Evolutionary conservation across 495 filamentous ascomycete species (phyloP).

Genomic region (Pyrenula massariospora): DNA sequence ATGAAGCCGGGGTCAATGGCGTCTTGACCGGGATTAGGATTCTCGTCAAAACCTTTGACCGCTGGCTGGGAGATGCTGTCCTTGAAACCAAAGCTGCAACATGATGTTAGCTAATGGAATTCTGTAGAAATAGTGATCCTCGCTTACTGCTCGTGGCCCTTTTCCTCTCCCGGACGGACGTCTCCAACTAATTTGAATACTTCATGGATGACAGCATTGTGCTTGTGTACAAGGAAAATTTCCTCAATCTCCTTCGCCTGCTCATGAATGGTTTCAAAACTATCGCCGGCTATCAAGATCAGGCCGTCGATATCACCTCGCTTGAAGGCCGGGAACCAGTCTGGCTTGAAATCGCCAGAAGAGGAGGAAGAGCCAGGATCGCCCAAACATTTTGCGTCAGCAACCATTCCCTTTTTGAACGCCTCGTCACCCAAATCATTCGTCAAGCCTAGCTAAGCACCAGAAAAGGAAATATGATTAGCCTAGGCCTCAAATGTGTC

Average conservation of each 20-base stretch:
- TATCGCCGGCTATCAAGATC: constrained; percentile 15
- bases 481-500: background rate
- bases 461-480: background rate
- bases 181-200: constrained; percentile 15
- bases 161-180: constrained; percentile 16
- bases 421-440: constrained; percentile 8
- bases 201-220: constrained; percentile 12
- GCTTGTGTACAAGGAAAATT: constrained; percentile 8
- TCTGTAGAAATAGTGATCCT: background rate
- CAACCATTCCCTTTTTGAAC: constrained; percentile 15
- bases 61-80: constrained; percentile 23
- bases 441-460: constrained; percentile 14
- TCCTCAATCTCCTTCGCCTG: constrained; percentile 11
- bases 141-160: constrained; percentile 24
- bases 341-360: constrained; percentile 6
- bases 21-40: constrained; percentile 10
- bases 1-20: constrained; percentile 15
- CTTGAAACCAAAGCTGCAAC: constrained; percentile 19
- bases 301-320: constrained; percentile 21
- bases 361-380: constrained; percentile 4
- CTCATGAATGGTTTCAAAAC: constrained; percentile 6
- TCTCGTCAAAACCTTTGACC: constrained; percentile 11
- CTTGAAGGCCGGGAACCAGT: constrained; percentile 19
- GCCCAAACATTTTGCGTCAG: constrained; percentile 11
- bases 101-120: constrained; percentile 3